These are phyloP conservation scores for Populus tomentosa DNA, from an alignment of 441 rosid species.

Conservation along the genomic window DNA sequence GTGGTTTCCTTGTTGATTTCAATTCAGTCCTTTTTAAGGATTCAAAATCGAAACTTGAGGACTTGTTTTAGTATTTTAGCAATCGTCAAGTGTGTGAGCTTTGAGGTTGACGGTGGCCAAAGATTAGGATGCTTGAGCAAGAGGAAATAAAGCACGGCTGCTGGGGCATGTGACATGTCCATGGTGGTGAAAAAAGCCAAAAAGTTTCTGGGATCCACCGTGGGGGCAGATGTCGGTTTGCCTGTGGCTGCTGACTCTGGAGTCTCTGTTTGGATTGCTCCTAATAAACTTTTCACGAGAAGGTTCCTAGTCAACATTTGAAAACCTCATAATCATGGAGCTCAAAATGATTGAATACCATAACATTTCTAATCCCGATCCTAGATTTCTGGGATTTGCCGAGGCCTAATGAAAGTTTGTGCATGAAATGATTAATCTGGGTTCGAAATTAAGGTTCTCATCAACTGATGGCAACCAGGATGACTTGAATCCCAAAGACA, in stretches of 20 bases:
- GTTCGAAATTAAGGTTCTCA: background rate
- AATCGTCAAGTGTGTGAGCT: background rate
- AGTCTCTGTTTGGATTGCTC: too few species aligned
- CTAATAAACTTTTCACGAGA: background rate
- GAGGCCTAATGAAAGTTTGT: background rate
- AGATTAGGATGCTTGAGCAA: background rate
- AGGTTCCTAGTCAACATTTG: background rate
- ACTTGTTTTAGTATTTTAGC: background rate
- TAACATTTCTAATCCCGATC: too few species aligned
- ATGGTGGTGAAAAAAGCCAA: constrained; percentile 8
- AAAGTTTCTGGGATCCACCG: constrained; percentile 18
- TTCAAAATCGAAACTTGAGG: background rate
- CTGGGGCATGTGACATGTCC: constrained; percentile 23
- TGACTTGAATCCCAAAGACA: background rate
- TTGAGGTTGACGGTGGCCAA: background rate
- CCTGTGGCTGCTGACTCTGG: background rate
- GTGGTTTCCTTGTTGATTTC: background rate
- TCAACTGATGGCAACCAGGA: background rate
- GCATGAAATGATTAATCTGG: background rate
- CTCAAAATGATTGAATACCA: background rate
- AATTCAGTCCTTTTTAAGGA: background rate
- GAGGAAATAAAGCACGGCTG: background rate
- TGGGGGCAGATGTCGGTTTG: background rate
- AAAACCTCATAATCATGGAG: background rate
- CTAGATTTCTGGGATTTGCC: background rate